Base-by-base conservation (phyloP, 2,329 filamentous ascomycete genomes). In the Cladorrhinum sp. region DNA sequence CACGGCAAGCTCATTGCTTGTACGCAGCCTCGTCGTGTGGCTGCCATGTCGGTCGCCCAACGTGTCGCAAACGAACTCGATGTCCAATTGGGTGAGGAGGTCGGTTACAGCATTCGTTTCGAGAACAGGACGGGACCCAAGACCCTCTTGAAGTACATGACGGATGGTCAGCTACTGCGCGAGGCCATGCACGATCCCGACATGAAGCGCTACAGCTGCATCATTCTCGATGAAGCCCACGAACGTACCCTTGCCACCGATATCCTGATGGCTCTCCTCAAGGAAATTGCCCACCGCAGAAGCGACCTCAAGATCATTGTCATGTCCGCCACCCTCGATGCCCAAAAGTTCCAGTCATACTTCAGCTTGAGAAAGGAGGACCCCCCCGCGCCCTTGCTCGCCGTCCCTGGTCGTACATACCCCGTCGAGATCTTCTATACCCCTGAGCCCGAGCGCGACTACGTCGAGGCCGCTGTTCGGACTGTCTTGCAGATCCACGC, bases 381-480 rank as follows among this genome's bases (percentile, higher is more conserved):
- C 29, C 53, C 53, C 29, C 53, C 53, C 69, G 95, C 95, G 3
- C 95, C 95, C 6, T 82, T 99, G 45, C 85, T 99, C 56, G 92
- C 93, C 23, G 95, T 99, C 2, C 95, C 95, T 36, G 95, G 95
- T 73, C 88, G 95, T 75, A 99, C 95, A 20, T 89, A 96, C 74
- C 93, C 95, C 5, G 95, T 99, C 70, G 93, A 99, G 79, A 96
- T 99, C 65, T 99, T 96, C 77, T 99, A 99, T 77, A 99, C 95
- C 1, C 91, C 92, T 1, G 93, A 98, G 74, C 91, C 95, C 18
- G 95, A 98, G 79, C 86, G 91, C 70, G 95, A 99, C 73, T 99
- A 99, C 72, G 90, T 99, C 50, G 95, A 99, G 78, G 93, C 93
- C 49, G 92, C 95, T 1, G 86, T 99, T 65, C 85, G 95, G 62